phyloP scores from a whole-genome alignment of 192 early-diverging fungal genomes.

The Martensiomyces pterosporus region DNA sequence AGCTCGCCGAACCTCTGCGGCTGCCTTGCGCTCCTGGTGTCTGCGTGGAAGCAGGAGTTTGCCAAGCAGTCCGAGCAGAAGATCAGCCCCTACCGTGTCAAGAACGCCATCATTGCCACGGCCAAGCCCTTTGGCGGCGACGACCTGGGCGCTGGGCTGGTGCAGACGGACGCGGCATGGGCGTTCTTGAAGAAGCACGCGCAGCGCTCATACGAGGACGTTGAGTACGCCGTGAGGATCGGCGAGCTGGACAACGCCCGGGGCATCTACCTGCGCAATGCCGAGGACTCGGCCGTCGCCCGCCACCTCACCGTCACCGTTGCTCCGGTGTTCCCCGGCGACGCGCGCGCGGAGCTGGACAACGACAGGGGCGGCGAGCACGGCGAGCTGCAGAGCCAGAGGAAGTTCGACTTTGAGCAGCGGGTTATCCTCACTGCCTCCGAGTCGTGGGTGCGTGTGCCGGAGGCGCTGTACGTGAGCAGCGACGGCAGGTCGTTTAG shows the following conservation, averaged over 20 bases:
- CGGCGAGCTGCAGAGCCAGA: conserved; percentile 54
- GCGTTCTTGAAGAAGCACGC: conserved; percentile 65
- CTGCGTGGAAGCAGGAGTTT: conserved; percentile 69
- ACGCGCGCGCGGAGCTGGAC: conserved; percentile 59
- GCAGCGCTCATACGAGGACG: conserved; percentile 58
- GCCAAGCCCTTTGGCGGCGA: conserved; percentile 75
- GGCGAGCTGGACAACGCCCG: conserved; percentile 8
- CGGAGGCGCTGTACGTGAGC: conserved; percentile 69
- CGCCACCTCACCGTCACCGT: conserved; percentile 53
- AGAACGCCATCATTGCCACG: conserved; percentile 69
- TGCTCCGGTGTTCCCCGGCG: conserved; percentile 24
- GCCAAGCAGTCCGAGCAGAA: conserved; percentile 40
- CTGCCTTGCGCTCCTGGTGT: conserved; percentile 79
- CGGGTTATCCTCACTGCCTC: conserved; percentile 67
- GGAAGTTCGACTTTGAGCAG: conserved; percentile 74
- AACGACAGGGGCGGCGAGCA: conserved; percentile 55
- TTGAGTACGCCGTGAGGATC: conserved; percentile 57
- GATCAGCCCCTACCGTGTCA: conserved; percentile 79
- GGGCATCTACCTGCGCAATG: conserved; percentile 86
- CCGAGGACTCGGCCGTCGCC: conserved; percentile 61
- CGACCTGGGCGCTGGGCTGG: conserved; percentile 68
- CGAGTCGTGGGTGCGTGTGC: conserved; percentile 71
- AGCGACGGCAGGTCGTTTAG: conserved; percentile 62
- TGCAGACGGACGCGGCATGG: conserved; percentile 88
- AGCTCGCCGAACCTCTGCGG: conserved; percentile 86